Conservation (phyloP, 306 rosid species). For the Bauhinia variegata region DNA sequence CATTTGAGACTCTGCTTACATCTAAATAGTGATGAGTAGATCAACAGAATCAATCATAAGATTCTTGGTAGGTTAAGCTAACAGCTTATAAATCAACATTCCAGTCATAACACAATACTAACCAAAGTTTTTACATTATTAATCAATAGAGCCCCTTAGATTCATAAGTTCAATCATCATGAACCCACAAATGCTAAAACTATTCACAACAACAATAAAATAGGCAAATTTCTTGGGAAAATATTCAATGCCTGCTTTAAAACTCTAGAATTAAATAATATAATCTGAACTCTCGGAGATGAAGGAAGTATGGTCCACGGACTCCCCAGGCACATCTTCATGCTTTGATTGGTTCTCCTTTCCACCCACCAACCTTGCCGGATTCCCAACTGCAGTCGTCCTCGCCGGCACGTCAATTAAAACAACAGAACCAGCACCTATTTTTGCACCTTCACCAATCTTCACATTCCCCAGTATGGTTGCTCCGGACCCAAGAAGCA, state of each 20-base stretch:
- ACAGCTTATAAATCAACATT: too few relatives aligned
- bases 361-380: slow-evolving; percentile 89
- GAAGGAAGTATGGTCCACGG: slow-evolving; percentile 96
- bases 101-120: too few relatives aligned
- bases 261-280: slow-evolving; percentile 48
- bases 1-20: too few relatives aligned
- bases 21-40: too few relatives aligned
- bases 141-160: too few relatives aligned
- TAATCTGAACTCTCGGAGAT: slow-evolving; percentile 94
- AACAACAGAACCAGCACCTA: too few relatives aligned
- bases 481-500: slow-evolving; percentile 90
- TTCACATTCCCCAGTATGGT: slow-evolving; percentile 86
- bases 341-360: slow-evolving; percentile 76
- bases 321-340: slow-evolving; percentile 91
- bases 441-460: too few relatives aligned
- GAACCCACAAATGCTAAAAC: slow-evolving; percentile 10
- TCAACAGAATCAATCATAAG: too few relatives aligned
- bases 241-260: slow-evolving; percentile 12
- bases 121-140: too few relatives aligned
- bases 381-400: slow-evolving; percentile 90
- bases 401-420: too few relatives aligned
- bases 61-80: too few relatives aligned
- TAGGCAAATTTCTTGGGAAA: too few relatives aligned
- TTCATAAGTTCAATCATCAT: slow-evolving; percentile 10
- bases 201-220: not conserved